These are phyloP conservation scores for Adansonia rubrostipa DNA, from an alignment of 441 rosid species.

Conservation along the genomic window DNA sequence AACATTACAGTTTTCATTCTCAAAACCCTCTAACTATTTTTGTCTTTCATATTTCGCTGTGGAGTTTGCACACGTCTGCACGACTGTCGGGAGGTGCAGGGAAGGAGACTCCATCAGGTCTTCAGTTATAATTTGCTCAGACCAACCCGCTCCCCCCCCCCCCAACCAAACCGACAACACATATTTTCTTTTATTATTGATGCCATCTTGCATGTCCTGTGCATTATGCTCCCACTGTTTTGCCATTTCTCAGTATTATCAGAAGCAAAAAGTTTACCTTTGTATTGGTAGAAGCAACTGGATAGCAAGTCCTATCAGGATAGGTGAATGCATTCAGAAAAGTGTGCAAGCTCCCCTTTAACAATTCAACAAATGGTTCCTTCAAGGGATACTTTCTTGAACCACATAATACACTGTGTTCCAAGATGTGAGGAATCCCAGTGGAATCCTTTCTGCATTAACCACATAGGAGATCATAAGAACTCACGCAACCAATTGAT, in stretches of 20 bases:
- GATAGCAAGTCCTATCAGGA: slow-evolving; percentile 98
- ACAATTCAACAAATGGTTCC: slow-evolving; percentile 93
- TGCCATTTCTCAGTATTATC: not conserved
- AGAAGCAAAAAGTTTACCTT: slow-evolving; percentile 51
- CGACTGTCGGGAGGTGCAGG: not conserved
- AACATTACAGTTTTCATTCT: not conserved
- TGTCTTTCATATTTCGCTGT: not conserved
- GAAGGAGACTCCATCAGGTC: not conserved
- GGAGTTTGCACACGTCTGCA: not conserved
- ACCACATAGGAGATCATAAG: slow-evolving; percentile 19
- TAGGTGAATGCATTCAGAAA: slow-evolving; percentile 94
- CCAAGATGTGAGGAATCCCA: slow-evolving; percentile 96
- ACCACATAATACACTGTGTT: slow-evolving; percentile 95
- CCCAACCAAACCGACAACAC: not conserved
- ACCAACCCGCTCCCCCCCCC: not conserved
- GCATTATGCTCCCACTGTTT: not conserved
- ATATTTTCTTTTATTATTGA: not conserved
- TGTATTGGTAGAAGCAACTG: slow-evolving; percentile 90
- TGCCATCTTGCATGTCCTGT: not conserved
- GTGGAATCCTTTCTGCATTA: slow-evolving; percentile 88
- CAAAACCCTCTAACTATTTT: not conserved
- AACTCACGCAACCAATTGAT: slow-evolving; percentile 2
- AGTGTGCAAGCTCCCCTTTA: slow-evolving; percentile 92
- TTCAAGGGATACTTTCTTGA: slow-evolving; percentile 96
- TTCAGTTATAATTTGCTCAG: not conserved